These are phyloP conservation scores for Viola odorata DNA, from an alignment of 345 rosid genomes.

Conservation along the genomic window DNA sequence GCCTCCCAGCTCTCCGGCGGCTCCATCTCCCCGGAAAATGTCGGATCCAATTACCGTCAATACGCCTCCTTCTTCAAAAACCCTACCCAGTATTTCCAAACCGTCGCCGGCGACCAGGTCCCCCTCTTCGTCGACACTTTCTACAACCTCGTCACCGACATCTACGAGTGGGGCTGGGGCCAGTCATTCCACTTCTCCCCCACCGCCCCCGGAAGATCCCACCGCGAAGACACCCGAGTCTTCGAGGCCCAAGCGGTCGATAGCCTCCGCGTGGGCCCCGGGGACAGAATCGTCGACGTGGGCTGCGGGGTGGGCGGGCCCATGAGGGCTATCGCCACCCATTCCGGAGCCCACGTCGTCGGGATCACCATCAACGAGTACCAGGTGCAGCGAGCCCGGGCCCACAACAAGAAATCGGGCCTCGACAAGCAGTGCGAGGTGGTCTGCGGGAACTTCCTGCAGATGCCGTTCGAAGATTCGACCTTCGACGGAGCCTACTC, in stretches of 20 bases:
- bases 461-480: conserved; percentile 78
- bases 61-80: conserved; percentile 88
- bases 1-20: conserved; percentile 82
- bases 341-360: conserved; percentile 71
- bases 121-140: conserved; percentile 93
- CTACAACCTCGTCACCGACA: conserved; percentile 89
- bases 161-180: conserved; percentile 99
- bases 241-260: conserved; percentile 88
- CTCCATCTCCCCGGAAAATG: conserved; percentile 81
- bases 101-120: conserved; percentile 68
- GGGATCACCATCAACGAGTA: conserved; percentile 97
- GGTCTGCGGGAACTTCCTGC: conserved; percentile 78
- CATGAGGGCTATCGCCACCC: conserved; percentile 97
- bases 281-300: conserved; percentile 62
- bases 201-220: conserved; percentile 61
- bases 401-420: conserved; percentile 87
- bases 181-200: conserved; percentile 98
- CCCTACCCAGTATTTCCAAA: conserved; percentile 53
- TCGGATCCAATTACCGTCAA: conserved; percentile 62
- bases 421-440: conserved; percentile 73
- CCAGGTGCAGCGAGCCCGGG: conserved; percentile 78
- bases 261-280: conserved; percentile 57
- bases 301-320: conserved; percentile 99
- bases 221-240: conserved; percentile 79
- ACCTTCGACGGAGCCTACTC: conserved; percentile 97